These are phyloP conservation scores for Aspergillus eucalypticola DNA, from an alignment of 2,329 filamentous ascomycete genomes.

Conservation along the genomic window DNA sequence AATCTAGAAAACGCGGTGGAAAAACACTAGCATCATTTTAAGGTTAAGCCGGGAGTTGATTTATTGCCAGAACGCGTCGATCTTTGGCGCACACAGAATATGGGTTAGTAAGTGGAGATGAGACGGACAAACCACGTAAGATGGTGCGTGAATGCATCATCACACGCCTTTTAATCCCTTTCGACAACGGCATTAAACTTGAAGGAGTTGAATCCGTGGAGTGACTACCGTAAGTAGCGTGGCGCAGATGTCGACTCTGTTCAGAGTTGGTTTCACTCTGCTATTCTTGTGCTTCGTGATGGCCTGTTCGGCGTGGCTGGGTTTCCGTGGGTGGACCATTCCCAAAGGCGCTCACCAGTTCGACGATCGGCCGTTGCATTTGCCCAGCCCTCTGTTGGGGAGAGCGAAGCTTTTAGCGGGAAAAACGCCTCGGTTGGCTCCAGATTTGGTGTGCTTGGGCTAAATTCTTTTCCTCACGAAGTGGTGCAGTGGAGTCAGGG, in stretches of 20 bases:
- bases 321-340: background rate
- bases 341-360: background rate
- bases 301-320: background rate
- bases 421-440: background rate
- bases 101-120: background rate
- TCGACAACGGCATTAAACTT: background rate
- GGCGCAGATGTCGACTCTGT: background rate
- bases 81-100: background rate
- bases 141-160: background rate
- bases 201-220: background rate
- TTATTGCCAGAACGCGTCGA: background rate
- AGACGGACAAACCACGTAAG: background rate
- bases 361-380: slow-evolving; percentile 3
- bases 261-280: background rate
- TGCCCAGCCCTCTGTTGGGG: background rate
- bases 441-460: background rate
- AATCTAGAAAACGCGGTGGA: background rate
- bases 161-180: background rate
- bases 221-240: background rate
- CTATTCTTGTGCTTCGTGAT: background rate
- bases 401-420: background rate
- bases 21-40: background rate
- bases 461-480: slow-evolving; percentile 7
- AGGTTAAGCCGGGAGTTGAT: background rate
- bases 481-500: background rate